Base-by-base conservation (phyloP, 495 filamentous ascomycete genomes). In the Aspergillus carlsbadensis region DNA sequence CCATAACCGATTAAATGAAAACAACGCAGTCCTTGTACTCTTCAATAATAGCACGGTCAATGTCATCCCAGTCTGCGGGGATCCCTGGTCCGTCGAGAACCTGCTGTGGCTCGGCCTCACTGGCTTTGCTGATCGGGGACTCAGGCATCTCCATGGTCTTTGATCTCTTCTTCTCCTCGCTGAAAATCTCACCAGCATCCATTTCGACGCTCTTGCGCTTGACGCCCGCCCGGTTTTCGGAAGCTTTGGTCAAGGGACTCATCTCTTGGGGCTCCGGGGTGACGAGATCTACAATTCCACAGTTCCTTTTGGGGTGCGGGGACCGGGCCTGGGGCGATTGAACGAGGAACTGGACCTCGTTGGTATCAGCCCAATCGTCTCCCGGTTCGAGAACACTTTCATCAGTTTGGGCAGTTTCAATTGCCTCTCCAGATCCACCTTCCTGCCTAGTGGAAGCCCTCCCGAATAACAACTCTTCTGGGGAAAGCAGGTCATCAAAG, bases 401-500 rank as follows among this genome's bases (percentile, higher is more conserved):
- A 55, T 18, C 20, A 37, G 7, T 5, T 18, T 26, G 10, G 11
- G 2, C 6, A n/a, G 20, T 10, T 5, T 22, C 35, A 10, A 15
- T 1, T 6, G n/a, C 7, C 33, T 39, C 34, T 37, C 7, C 40
- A 7, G 13, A 15, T 21, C 8, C 5, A 13, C 1, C 0, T 20
- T 31, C 14, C 26, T 34, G 17, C 14, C 17, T 29, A 7, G 43
- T 44, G 34, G 54, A 42, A 18, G 39, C 26, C 3, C 56, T 21
- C 14, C 45, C 62, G 1, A 65, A 39, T 14, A 76, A 24, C 13
- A 70, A 43, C n/a, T 54, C 55, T 21, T 70, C 74, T 24, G 73
- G 70, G 8, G 75, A 74, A 22, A 74, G 76, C n/a, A 81, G 56
- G 48, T 76, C 72, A 14, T 69, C 66, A 20, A 74, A 63, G n/a